Base-by-base conservation (phyloP, 768 basidiomycete species). In the Termitomyces sp. region DNA sequence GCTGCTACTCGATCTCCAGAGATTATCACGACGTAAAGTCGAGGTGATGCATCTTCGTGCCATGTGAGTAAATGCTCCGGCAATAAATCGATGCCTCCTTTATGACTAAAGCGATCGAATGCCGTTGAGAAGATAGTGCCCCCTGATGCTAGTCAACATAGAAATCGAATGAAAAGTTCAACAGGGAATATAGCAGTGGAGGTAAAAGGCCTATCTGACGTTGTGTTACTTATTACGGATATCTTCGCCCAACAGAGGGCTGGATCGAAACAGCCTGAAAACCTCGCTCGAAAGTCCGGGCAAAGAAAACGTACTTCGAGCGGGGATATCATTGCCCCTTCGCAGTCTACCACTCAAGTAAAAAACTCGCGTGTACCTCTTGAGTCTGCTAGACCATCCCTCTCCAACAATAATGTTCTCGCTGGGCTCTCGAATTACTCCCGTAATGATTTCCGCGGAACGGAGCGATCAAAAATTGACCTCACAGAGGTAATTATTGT, bases 281-380 rank as follows among this genome's bases (percentile, higher is more conserved):
- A 55, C 10, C 6, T 37, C 22, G 47, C 42, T n/a, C 41, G 47
- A 24, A 55, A 44, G 19, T 54, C 46, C 34, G 30, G 53, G 9
- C 7, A 6, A 10, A 5, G 10, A 28, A 37, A 28, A 24, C 30
- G 28, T 19, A 19, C 46, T 24, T 49, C 28, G 21, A 44, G 12
- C 34, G 43, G 35, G 7, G 34, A 42, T n/a, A 4, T 38, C n/a
- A 26, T 19, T 28, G 14, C 9, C 4, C 14, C 45, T 40, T 35
- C 28, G 30, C 56, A 56, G 28, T 45, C 48, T 17, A 19, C 53
- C 1, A 35, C 48, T 15, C 51, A 28, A 9, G 41, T 34, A 7
- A 53, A 62, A 40, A 30, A 50, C 10, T 26, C 45, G 17, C 56
- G 52, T 38, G 40, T 47, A 8, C 14, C 26, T 49, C 15, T 45